Evolutionary conservation across 495 filamentous ascomycete genomes (phyloP).

Genomic region (Tirmania nivea): DNA sequence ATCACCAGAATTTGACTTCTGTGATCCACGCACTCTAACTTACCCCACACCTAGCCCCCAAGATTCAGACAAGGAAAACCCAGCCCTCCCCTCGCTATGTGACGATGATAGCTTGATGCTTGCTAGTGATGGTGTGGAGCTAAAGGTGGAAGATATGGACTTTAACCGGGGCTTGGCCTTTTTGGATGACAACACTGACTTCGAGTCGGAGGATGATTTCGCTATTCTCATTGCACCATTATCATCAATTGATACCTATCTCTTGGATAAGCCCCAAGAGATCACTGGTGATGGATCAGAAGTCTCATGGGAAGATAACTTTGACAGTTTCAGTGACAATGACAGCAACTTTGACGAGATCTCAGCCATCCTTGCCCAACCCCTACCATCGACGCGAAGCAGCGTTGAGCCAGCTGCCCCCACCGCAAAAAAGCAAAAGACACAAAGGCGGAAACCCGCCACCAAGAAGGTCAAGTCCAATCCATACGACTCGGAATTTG

Average conservation of each 20-base stretch:
- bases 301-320: constrained; percentile 48
- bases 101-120: constrained; percentile 56
- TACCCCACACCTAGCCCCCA: constrained; percentile 40
- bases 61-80: constrained; percentile 31
- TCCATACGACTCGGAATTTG: constrained; percentile 17
- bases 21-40: constrained; percentile 79
- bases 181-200: constrained; percentile 72
- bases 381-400: constrained; percentile 20
- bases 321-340: constrained; percentile 37
- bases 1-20: constrained; percentile 61
- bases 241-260: constrained; percentile 24
- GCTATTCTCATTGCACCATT: constrained; percentile 49
- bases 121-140: constrained; percentile 30
- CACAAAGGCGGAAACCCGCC: constrained; percentile 26
- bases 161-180: constrained; percentile 33
- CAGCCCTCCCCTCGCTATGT: constrained; percentile 34
- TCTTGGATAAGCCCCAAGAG: constrained; percentile 50
- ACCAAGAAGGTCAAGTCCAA: constrained; percentile 34
- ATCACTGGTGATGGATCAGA: constrained; percentile 46
- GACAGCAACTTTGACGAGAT: constrained; percentile 24
- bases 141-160: constrained; percentile 32
- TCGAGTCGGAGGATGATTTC: constrained; percentile 85
- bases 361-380: constrained; percentile 22
- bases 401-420: constrained; percentile 6
- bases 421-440: constrained; percentile 35